Percentiles rank a stretch among this genome's conserved stretches.
Evolutionary conservation across 1,139 yeast species (phyloP).

Genomic region (Debaryomyces psychrophilus): DNA sequence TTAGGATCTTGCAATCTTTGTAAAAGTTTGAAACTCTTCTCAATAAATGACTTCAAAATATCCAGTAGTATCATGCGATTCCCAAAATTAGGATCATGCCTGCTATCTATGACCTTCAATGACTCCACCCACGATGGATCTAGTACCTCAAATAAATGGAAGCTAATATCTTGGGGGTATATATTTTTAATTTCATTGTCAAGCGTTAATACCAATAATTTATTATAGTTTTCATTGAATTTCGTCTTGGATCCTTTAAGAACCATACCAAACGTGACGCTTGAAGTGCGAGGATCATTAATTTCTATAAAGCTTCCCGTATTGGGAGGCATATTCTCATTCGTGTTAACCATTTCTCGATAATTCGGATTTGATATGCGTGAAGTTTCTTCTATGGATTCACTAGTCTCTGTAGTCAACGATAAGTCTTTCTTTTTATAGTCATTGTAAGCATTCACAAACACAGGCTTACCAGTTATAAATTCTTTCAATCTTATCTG

Average conservation of each 20-base stretch:
- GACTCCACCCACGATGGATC: conserved; percentile 25
- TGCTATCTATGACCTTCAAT: conserved; percentile 25
- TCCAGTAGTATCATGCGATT: conserved; percentile 24
- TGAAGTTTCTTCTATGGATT: not conserved
- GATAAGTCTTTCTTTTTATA: not conserved
- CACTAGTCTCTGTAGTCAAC: not conserved
- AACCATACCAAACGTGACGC: conserved; percentile 35
- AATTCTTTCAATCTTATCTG: conserved; percentile 7
- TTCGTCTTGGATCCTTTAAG: conserved; percentile 31
- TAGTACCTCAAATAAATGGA: conserved; percentile 32
- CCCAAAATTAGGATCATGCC: conserved; percentile 23
- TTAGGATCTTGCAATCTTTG: conserved; percentile 11
- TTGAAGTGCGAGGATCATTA: conserved; percentile 16
- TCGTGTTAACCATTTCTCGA: conserved; percentile 4
- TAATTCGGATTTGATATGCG: not conserved
- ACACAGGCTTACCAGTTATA: conserved; percentile 7
- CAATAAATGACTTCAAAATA: conserved; percentile 25
- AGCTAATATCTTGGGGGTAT: conserved; percentile 28
- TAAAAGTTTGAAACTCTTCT: conserved; percentile 16
- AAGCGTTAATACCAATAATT: conserved; percentile 33
- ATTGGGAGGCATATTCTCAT: conserved; percentile 21
- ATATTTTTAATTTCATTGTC: conserved; percentile 34
- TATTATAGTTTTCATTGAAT: conserved; percentile 40
- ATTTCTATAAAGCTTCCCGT: conserved; percentile 43
- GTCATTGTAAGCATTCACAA: conserved; percentile 10